Percentiles rank a stretch among this genome's conserved stretches.
phyloP scores from a whole-genome alignment of 2,329 filamentous ascomycete genomes.

The Diaporthe amygdali region DNA sequence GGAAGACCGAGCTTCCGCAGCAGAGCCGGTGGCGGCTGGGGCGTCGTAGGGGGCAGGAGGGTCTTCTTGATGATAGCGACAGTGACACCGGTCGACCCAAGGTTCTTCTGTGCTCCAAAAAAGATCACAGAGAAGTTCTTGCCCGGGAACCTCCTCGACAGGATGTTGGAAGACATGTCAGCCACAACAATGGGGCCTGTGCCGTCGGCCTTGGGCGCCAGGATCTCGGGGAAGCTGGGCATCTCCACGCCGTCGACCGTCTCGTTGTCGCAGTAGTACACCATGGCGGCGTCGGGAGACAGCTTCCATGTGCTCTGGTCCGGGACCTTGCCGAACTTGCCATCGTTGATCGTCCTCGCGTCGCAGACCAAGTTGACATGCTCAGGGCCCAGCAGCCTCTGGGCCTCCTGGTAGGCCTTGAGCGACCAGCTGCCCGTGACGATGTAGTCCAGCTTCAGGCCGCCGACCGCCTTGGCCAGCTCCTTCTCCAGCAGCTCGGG shows the following conservation, averaged over 20 bases:
- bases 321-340: constrained; percentile 87
- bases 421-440: constrained; percentile 90
- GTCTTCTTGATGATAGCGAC: constrained; percentile 84
- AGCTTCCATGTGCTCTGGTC: constrained; percentile 78
- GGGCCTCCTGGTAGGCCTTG: constrained; percentile 86
- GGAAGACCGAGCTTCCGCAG: constrained; percentile 78
- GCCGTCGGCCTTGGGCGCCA: constrained; percentile 63
- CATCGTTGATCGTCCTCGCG: constrained; percentile 66
- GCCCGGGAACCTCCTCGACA: constrained; percentile 79
- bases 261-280: constrained; percentile 95
- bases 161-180: constrained; percentile 95
- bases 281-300: constrained; percentile 70
- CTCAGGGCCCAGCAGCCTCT: constrained; percentile 76
- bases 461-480: constrained; percentile 67
- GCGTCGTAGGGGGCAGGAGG: constrained; percentile 71
- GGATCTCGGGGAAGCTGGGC: constrained; percentile 68
- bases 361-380: constrained; percentile 83
- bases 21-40: constrained; percentile 70
- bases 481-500: constrained; percentile 63
- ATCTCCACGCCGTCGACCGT: constrained; percentile 95
- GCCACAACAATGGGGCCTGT: constrained; percentile 80
- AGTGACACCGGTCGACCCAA: constrained; percentile 85
- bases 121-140: constrained; percentile 85
- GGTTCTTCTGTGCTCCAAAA: constrained; percentile 94
- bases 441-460: constrained; percentile 86